phyloP scores from a whole-genome alignment of 306 rosid genomes.

The Boehmeria nivea region DNA sequence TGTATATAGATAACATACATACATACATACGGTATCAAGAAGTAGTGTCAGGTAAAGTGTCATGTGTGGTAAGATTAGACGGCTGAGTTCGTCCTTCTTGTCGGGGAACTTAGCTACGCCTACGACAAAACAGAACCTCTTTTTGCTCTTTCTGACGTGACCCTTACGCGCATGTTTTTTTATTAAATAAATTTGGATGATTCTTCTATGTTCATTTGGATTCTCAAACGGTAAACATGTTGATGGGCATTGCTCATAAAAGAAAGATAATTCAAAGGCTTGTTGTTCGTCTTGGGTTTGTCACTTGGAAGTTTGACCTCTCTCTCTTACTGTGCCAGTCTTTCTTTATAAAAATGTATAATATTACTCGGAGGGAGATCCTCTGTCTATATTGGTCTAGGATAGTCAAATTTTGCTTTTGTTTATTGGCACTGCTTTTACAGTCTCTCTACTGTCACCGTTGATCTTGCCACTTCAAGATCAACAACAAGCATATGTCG shows the following conservation, averaged over 20 bases:
- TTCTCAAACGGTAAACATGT: constrained; percentile 16
- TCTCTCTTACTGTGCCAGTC: neutral
- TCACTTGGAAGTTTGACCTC: constrained; percentile 15
- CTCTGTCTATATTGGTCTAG: too few species aligned
- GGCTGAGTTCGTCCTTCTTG: constrained; percentile 42
- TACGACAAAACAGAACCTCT: neutral
- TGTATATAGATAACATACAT: neutral
- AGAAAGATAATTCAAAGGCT: too few species aligned
- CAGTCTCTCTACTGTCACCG: too few species aligned
- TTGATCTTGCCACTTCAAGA: too few species aligned
- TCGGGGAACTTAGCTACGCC: constrained; percentile 12
- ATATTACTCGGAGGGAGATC: too few species aligned
- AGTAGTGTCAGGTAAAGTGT: too few species aligned
- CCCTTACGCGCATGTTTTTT: constrained; percentile 37
- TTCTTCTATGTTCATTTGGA: constrained; percentile 4
- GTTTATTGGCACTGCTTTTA: too few species aligned
- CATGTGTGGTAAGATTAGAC: constrained; percentile 19
- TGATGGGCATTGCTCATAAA: constrained; percentile 1
- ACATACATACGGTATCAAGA: too few species aligned
- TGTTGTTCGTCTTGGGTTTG: neutral
- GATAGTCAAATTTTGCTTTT: too few species aligned
- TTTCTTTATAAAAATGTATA: neutral
- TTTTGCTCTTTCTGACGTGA: constrained; percentile 44
- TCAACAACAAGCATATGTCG: too few species aligned
- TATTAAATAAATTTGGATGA: too few species aligned